Conservation (phyloP, 352 stramenopile species). For the Elongisporangium prolatum region DNA sequence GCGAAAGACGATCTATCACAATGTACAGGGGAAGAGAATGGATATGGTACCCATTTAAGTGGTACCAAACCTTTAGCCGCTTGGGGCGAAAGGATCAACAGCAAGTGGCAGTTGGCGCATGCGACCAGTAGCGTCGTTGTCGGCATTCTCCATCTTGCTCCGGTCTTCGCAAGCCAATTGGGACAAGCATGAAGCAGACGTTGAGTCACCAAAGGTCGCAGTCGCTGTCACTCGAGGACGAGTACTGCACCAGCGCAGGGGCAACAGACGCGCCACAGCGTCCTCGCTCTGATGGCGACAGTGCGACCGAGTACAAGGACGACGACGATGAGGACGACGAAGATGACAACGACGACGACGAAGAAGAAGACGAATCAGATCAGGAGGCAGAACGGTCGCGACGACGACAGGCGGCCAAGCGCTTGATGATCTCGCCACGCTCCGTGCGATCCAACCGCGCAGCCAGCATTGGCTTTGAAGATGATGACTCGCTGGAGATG, state of each 20-base stretch:
- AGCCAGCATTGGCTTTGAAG: slow-evolving; percentile 31
- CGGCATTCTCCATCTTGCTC: background rate
- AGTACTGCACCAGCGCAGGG: slow-evolving; percentile 21
- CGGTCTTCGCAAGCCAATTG: background rate
- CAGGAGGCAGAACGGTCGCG: slow-evolving; percentile 12
- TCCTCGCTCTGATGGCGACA: slow-evolving; percentile 7
- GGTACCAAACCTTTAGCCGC: background rate
- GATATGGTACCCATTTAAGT: background rate
- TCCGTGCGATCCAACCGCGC: slow-evolving; percentile 12
- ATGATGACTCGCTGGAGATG: slow-evolving; percentile 69
- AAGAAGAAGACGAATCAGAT: slow-evolving; percentile 14
- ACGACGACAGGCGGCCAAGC: slow-evolving; percentile 3
- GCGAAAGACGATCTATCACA: background rate
- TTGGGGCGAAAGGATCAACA: background rate
- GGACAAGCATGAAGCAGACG: background rate
- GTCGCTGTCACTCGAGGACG: slow-evolving; percentile 10
- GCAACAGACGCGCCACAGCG: background rate
- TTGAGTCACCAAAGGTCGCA: background rate
- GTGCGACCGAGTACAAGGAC: slow-evolving; percentile 6
- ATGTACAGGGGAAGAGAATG: background rate
- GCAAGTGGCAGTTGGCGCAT: background rate
- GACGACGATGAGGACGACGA: slow-evolving; percentile 19
- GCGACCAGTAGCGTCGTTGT: background rate
- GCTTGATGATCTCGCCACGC: slow-evolving; percentile 18
- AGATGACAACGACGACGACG: slow-evolving; percentile 11